These are phyloP conservation scores for Wickerhamomyces alni DNA, from an alignment of 805 yeast species.

Conservation along the genomic window DNA sequence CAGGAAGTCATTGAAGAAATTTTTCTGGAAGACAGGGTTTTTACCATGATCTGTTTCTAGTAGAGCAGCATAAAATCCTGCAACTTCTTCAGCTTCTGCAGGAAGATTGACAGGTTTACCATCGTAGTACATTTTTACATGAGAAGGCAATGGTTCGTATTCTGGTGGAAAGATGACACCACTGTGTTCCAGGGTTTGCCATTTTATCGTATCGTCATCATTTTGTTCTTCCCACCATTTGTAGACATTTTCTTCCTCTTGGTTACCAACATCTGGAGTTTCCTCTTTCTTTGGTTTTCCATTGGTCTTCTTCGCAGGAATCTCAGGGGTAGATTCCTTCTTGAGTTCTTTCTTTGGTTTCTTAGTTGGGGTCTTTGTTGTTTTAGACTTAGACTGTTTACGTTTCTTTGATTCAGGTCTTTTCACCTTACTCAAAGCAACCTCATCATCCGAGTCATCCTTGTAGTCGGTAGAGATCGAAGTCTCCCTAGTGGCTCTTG, in stretches of 20 bases:
- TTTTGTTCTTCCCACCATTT: constrained; percentile 81
- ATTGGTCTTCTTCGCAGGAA: neutral
- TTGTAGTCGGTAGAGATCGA: constrained; percentile 17
- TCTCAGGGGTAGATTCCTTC: constrained; percentile 2
- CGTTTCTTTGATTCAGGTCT: constrained; percentile 6
- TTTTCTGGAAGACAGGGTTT: constrained; percentile 79
- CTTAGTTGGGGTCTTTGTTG: constrained; percentile 8
- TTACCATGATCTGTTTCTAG: constrained; percentile 82
- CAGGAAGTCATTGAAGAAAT: constrained; percentile 77
- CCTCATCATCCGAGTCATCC: constrained; percentile 23
- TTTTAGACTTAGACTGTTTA: constrained; percentile 4
- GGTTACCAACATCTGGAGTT: constrained; percentile 20
- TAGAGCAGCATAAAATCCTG: constrained; percentile 90
- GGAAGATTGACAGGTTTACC: constrained; percentile 74
- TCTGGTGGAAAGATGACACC: constrained; percentile 95
- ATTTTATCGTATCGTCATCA: constrained; percentile 70
- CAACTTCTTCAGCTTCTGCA: constrained; percentile 87
- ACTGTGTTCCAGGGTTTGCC: constrained; percentile 81
- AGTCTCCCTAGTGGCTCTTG: constrained; percentile 9
- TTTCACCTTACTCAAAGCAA: constrained; percentile 9
- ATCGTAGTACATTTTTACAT: constrained; percentile 70
- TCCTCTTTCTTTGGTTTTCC: constrained; percentile 2
- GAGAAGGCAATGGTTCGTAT: constrained; percentile 77
- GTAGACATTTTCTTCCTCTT: constrained; percentile 39
- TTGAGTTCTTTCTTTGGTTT: constrained; percentile 13